These are phyloP conservation scores for Coprinopsis cinerea DNA, from an alignment of 768 basidiomycete species.

Conservation along the genomic window DNA sequence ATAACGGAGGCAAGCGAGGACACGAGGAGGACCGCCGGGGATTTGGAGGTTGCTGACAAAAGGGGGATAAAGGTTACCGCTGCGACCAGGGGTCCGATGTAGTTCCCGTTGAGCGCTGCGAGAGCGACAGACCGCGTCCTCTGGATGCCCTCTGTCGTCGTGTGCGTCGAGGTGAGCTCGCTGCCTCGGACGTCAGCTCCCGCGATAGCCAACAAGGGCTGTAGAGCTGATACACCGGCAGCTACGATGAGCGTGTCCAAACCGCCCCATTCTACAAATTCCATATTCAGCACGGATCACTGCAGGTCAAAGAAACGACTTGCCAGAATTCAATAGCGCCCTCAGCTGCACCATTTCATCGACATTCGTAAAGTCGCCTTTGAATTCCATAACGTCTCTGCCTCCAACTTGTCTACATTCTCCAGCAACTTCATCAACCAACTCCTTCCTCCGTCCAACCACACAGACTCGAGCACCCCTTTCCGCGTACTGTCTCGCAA, in stretches of 20 bases:
- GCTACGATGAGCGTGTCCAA: conserved; percentile 78
- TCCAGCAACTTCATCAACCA: conserved; percentile 50
- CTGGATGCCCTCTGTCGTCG: conserved; percentile 51
- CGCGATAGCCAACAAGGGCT: conserved; percentile 67
- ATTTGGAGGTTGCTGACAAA: conserved; percentile 52
- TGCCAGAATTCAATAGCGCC: conserved; percentile 48
- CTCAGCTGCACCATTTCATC: conserved; percentile 65
- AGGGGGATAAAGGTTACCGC: conserved; percentile 77
- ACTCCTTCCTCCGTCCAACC: conserved; percentile 56
- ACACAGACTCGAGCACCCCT: conserved; percentile 75
- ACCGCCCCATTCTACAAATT: conserved; percentile 65
- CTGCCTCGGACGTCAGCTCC: conserved; percentile 38
- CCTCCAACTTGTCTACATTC: conserved; percentile 39
- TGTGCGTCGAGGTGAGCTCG: conserved; percentile 28
- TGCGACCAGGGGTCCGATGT: conserved; percentile 60
- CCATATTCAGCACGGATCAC: not conserved
- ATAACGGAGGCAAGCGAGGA: conserved; percentile 76
- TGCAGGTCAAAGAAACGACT: not conserved
- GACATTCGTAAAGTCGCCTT: conserved; percentile 58
- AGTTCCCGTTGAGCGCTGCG: conserved; percentile 59
- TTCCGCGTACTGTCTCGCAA: conserved; percentile 65
- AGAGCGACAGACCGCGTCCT: conserved; percentile 49
- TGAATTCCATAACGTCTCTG: conserved; percentile 38
- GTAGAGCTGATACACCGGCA: conserved; percentile 80
- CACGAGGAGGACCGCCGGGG: conserved; percentile 73